phyloP scores from a whole-genome alignment of 2,329 filamentous ascomycete species.

The Massarina eburnea region DNA sequence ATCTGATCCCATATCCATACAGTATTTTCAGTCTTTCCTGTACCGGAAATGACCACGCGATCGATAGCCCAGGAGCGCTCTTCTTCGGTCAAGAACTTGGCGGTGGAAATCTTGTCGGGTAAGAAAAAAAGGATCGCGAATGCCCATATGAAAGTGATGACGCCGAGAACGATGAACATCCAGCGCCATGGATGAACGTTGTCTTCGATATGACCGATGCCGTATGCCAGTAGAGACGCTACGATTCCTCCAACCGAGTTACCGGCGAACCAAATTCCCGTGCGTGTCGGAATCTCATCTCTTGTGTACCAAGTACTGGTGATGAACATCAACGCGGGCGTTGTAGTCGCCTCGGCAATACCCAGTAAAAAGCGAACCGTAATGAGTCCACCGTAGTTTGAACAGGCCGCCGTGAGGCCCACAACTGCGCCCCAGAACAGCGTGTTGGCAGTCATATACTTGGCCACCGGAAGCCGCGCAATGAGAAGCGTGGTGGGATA shows the following conservation, averaged over 20 bases:
- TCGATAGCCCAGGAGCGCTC: constrained; percentile 27
- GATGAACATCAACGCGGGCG: constrained; percentile 27
- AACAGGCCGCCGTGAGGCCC: constrained; percentile 25
- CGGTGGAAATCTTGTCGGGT: constrained; percentile 47
- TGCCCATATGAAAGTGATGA: constrained; percentile 24
- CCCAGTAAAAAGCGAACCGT: constrained; percentile 19
- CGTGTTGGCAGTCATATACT: constrained; percentile 19
- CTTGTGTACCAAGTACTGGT: constrained; percentile 34
- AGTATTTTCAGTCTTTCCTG: constrained; percentile 20
- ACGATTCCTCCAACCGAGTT: constrained; percentile 33
- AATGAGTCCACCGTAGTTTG: constrained; percentile 16
- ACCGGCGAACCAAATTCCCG: constrained; percentile 44
- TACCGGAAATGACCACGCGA: constrained; percentile 25
- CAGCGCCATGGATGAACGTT: constrained; percentile 15
- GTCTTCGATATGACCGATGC: constrained; percentile 15
- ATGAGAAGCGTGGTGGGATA: constrained; percentile 24
- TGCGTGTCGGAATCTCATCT: constrained; percentile 38
- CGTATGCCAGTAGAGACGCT: constrained; percentile 18
- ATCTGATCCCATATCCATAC: constrained; percentile 17
- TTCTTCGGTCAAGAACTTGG: constrained; percentile 25
- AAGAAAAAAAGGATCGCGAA: constrained; percentile 37
- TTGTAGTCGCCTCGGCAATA: constrained; percentile 20
- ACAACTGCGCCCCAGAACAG: constrained; percentile 42
- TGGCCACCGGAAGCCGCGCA: constrained; percentile 23
- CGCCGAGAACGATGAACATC: constrained; percentile 34